Base-by-base conservation (phyloP, 768 basidiomycete species). In the Pleurotus ostreatus region DNA sequence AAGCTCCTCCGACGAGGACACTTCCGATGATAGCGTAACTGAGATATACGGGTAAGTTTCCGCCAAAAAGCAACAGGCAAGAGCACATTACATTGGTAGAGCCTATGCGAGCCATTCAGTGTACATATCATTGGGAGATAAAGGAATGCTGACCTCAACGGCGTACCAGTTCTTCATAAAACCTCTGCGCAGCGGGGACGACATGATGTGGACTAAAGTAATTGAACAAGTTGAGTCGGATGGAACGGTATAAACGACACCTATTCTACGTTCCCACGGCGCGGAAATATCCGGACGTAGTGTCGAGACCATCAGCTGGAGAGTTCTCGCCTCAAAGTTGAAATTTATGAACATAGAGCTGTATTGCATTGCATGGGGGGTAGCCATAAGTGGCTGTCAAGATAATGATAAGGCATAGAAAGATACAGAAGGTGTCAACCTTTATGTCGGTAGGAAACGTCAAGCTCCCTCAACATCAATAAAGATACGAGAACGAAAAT, bases 91-190 rank as follows among this genome's bases (percentile, higher is more conserved):
- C 78, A 81, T 80, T 22, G 80, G 80, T 61, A 78, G 74, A 46
- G 80, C 80, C 80, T 81, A 58, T 20, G n/a, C 25, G 20, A 41
- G 30, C 26, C 26, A 46, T 55, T 48, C 7, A 56, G 56, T 1
- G 52, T 18, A 46, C 43, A 56, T 11, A 4, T 9, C 30, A 34
- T 34, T 11, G 8, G 9, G 30, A 34, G 9, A 11, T 8, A 8
- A 34, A 34, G 30, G 30, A 34, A 34, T 34, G 70, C 75, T 15
- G 52, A 84, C 85, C 82, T 89, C 88, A 62, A 86, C 74, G 73
- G 88, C 86, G 65, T 78, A 85, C 86, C 86, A 88, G 71, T 88
- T 77, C 70, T 77, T 84, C 78, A 84, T 75, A 60, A 81, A 71
- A 18, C 63, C 54, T 59, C 66, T 77, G 58, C 75, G 76, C 47